A percentile compares a stretch with the other conserved stretches of the same genome.
phyloP scores from a whole-genome alignment of 805 yeast species.

The Ogataea philodendri region DNA sequence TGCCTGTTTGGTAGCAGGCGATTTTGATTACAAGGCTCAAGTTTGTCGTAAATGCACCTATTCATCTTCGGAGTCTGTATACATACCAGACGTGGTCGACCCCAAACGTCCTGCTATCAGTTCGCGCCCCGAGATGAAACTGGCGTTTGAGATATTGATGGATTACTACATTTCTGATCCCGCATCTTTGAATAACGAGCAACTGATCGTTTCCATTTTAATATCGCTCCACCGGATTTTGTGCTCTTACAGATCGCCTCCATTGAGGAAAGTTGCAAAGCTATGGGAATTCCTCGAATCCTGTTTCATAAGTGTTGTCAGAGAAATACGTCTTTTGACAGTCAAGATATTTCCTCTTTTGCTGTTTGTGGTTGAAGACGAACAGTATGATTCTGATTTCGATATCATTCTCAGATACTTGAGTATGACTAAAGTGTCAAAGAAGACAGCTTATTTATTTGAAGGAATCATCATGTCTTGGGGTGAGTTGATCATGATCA shows the following conservation, averaged over 20 bases:
- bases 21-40: conserved; percentile 32
- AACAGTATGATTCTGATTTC: conserved; percentile 43
- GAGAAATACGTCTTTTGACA: conserved; percentile 57
- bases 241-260: conserved; percentile 51
- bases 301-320: conserved; percentile 40
- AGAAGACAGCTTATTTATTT: conserved; percentile 39
- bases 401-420: conserved; percentile 43
- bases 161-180: conserved; percentile 27
- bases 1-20: conserved; percentile 41
- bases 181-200: conserved; percentile 17
- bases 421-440: conserved; percentile 40
- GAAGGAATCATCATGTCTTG: conserved; percentile 62
- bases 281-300: conserved; percentile 42
- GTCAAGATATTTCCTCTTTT: conserved; percentile 54
- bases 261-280: conserved; percentile 25
- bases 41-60: conserved; percentile 42
- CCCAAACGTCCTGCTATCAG: conserved; percentile 32
- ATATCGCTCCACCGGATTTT: conserved; percentile 48
- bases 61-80: conserved; percentile 11
- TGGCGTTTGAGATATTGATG: conserved; percentile 30
- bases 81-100: conserved; percentile 23
- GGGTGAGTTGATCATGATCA: conserved; percentile 60
- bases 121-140: conserved; percentile 17
- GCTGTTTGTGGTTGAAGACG: conserved; percentile 40
- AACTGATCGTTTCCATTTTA: conserved; percentile 43